These are phyloP conservation scores for Aspergillus sp. DNA, from an alignment of 2,329 filamentous ascomycete species.

Conservation along the genomic window DNA sequence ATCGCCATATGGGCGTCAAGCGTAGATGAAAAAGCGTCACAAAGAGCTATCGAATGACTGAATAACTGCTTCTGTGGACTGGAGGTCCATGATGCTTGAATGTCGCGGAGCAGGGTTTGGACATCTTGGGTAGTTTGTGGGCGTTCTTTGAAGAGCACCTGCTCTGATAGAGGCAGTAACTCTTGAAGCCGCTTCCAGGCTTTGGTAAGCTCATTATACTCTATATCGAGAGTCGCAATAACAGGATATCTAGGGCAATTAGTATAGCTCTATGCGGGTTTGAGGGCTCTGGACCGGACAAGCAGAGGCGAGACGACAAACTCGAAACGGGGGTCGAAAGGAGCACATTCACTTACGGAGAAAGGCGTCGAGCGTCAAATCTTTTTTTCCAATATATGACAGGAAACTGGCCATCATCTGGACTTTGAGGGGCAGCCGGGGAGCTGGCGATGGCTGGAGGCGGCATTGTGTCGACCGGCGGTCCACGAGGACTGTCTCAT, in stretches of 20 bases:
- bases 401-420: conserved; percentile 12
- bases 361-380: conserved; percentile 31
- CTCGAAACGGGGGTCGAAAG: neutral
- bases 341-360: conserved; percentile 24
- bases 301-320: neutral
- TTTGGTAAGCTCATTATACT: conserved; percentile 38
- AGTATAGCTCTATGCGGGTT: neutral
- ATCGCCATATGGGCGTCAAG: conserved; percentile 29
- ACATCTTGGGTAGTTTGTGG: conserved; percentile 32
- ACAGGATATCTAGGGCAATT: conserved; percentile 24
- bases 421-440: conserved; percentile 12
- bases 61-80: conserved; percentile 27
- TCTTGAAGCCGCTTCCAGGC: conserved; percentile 38
- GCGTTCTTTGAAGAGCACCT: conserved; percentile 29
- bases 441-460: conserved; percentile 9
- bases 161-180: conserved; percentile 27
- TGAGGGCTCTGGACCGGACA: neutral
- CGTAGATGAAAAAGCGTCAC: conserved; percentile 29
- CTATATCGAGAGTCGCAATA: conserved; percentile 37
- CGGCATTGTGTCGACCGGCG: conserved; percentile 17
- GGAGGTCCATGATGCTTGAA: conserved; percentile 32
- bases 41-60: conserved; percentile 26
- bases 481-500: conserved; percentile 21
- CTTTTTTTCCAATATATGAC: conserved; percentile 26
- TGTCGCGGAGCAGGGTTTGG: conserved; percentile 24